phyloP scores from a whole-genome alignment of 306 rosid species.

The Vigna mungo region DNA sequence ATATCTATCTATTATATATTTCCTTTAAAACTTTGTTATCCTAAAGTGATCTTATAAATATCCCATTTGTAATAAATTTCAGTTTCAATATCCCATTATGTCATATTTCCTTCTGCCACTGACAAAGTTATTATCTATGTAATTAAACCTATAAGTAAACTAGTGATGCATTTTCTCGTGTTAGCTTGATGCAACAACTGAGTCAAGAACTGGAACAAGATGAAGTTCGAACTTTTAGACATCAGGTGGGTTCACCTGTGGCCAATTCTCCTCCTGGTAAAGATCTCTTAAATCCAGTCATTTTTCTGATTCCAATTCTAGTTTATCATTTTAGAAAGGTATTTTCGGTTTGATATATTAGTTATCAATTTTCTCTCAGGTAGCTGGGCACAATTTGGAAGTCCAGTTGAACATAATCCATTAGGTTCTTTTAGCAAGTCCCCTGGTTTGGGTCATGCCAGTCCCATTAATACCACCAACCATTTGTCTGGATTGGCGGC shows the following conservation, averaged over 20 bases:
- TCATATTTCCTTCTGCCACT: neutral
- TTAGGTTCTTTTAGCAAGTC: constrained; percentile 69
- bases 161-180: constrained; percentile 18
- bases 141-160: constrained; percentile 26
- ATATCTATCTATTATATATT: constrained; percentile 18
- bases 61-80: constrained; percentile 10
- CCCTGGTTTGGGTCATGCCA: constrained; percentile 70
- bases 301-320: constrained; percentile 14
- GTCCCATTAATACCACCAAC: constrained; percentile 73
- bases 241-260: constrained; percentile 82
- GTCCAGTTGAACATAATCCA: constrained; percentile 81
- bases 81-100: neutral
- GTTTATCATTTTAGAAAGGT: constrained; percentile 32
- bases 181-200: constrained; percentile 88
- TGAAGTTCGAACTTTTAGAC: constrained; percentile 69
- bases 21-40: neutral
- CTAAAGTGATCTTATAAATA: constrained; percentile 11
- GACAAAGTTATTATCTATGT: constrained; percentile 11
- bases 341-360: constrained; percentile 31
- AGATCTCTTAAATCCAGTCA: constrained; percentile 37
- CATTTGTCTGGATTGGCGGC: constrained; percentile 86
- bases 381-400: constrained; percentile 80
- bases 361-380: constrained; percentile 53
- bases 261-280: constrained; percentile 93
- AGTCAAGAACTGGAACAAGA: constrained; percentile 92